Base-by-base conservation (phyloP, 352 stramenopile genomes). In the Globisporangium alternatum region DNA sequence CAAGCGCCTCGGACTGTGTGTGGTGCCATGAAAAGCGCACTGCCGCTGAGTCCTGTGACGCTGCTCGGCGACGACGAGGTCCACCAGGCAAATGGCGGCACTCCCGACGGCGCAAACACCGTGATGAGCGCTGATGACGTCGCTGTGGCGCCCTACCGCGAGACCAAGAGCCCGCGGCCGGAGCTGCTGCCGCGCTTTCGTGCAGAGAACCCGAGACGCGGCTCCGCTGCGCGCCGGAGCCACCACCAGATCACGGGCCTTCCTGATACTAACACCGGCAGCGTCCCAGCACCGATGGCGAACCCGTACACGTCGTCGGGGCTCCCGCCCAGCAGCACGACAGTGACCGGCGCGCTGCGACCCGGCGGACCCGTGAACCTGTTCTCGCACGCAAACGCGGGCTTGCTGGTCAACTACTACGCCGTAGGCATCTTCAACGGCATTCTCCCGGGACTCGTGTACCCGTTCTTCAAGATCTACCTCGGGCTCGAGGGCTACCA, bases 381-480 rank as follows among this genome's bases (percentile, higher is more conserved):
- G 48, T 44, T 65, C 17, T 49, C 62, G 25, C 62, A 45, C 12
- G 62, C 55, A 28, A 82, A 75, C 25, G 53, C 75, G 17, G 81
- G 76, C 0, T 60, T 93, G 8, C 67, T 92, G 37, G 57, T 87
- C 59, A 87, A 91, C 48, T 91, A 91, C 59, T 85, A 85, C 30
- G 74, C 78, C 8, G 83, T 88, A 31, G 85, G 83, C 8, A 69
- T 90, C 30, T 81, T 92, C 67, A 86, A 91, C 58, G 80, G 83
- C 31, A 70, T 81, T 17, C 74, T 90, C 31, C 80, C 83, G 4
- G 80, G 83, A 13, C 66, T 94, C 6, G 78, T 89, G 2, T 90
- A 90, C 55, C 85, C 85, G 39, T 67, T 94, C 30, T 88, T 91
- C 69, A 90, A 90, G 61, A 76, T 86, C 62, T 85, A 86, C 31